These are phyloP conservation scores for Beverwykella pulmonaria DNA, from an alignment of 495 filamentous ascomycete species.

Conservation along the genomic window DNA sequence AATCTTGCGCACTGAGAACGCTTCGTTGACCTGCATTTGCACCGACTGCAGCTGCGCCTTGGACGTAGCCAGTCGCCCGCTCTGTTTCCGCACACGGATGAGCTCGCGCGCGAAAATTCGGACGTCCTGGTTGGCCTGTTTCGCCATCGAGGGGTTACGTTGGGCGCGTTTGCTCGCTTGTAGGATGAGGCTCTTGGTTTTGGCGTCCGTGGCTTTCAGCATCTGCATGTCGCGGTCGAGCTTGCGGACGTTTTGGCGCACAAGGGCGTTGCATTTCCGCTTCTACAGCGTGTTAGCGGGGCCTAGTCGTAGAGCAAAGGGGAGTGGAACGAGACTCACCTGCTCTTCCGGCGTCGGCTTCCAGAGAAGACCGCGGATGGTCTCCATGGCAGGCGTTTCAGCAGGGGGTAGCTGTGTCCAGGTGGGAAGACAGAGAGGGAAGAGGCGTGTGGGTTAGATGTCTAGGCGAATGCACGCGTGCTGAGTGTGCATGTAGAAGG, in stretches of 20 bases:
- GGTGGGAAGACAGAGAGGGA: background rate
- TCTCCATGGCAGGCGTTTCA: conserved; percentile 67
- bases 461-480: background rate
- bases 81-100: conserved; percentile 76
- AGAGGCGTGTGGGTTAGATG: background rate
- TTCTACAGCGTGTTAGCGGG: conserved; percentile 56
- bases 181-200: conserved; percentile 84
- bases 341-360: conserved; percentile 91
- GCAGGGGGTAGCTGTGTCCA: background rate
- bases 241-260: conserved; percentile 88
- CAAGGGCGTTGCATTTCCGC: conserved; percentile 91
- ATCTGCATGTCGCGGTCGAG: conserved; percentile 88
- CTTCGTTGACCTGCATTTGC: conserved; percentile 97
- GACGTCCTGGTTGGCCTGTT: conserved; percentile 74
- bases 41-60: conserved; percentile 93
- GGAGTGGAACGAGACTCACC: conserved; percentile 53
- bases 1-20: conserved; percentile 93
- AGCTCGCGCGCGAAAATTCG: conserved; percentile 88
- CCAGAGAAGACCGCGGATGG: conserved; percentile 82
- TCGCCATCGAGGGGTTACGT: conserved; percentile 71
- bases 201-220: conserved; percentile 73
- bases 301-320: background rate
- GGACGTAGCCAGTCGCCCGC: conserved; percentile 71
- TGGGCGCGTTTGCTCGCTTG: conserved; percentile 76
- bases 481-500: background rate